Evolutionary conservation across 768 basidiomycete genomes (phyloP).

Genomic region (Mycena pura): DNA sequence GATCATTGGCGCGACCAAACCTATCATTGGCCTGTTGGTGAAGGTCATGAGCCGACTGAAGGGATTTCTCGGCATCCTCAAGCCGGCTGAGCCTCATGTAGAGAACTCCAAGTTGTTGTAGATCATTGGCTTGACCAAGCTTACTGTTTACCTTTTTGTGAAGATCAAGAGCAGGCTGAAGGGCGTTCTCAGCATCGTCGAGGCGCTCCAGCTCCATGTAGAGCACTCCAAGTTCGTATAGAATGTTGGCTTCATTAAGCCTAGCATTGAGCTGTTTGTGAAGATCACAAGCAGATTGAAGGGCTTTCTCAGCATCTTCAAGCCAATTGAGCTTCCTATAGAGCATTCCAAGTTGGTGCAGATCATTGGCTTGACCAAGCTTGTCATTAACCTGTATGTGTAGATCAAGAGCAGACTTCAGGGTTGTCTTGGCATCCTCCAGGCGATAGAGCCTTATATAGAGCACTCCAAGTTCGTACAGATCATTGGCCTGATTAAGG

Average conservation of each 20-base stretch:
- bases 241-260: conserved; percentile 5
- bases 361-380: neutral
- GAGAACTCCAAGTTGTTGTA: neutral
- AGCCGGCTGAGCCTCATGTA: neutral
- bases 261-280: neutral
- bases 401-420: neutral
- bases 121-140: neutral
- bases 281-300: neutral
- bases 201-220: neutral
- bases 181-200: too few relatives aligned
- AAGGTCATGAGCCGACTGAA: neutral
- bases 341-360: neutral
- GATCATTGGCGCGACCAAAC: neutral
- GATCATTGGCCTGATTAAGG: conserved; percentile 6
- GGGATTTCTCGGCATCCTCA: neutral
- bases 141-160: neutral
- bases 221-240: neutral
- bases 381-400: neutral
- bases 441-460: neutral
- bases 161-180: neutral
- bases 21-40: neutral
- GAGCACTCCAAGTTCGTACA: neutral
- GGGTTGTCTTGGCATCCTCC: too few relatives aligned
- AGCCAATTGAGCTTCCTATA: neutral
- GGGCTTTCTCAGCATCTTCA: neutral